Conservation (phyloP, 2,329 filamentous ascomycete species). For the Scedosporium minutisporum region DNA sequence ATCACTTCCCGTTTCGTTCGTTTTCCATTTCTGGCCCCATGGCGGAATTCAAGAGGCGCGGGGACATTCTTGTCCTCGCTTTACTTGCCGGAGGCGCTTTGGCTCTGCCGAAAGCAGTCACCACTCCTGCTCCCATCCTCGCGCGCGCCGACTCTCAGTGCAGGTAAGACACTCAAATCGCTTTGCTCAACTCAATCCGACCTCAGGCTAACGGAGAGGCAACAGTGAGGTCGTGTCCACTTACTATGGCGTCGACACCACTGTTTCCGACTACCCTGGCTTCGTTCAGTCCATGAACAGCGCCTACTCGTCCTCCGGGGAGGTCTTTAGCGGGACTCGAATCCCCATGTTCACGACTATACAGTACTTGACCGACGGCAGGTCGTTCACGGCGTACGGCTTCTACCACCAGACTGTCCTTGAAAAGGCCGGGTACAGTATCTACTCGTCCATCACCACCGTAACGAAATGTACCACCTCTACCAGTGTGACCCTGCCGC, state of each 20-base stretch:
- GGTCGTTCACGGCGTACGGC: constrained; percentile 13
- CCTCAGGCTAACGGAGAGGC: background rate
- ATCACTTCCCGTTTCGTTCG: background rate
- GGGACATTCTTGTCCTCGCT: background rate
- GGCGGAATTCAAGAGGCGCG: background rate
- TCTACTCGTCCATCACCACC: constrained; percentile 10
- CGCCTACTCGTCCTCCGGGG: constrained; percentile 13
- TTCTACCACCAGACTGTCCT: constrained; percentile 14
- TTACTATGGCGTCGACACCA: constrained; percentile 14
- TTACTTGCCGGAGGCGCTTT: constrained; percentile 4
- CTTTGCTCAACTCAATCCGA: too few relatives aligned
- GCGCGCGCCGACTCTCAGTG: constrained; percentile 1
- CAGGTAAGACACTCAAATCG: background rate
- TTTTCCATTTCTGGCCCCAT: background rate
- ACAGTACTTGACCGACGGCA: constrained; percentile 9
- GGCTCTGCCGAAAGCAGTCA: constrained; percentile 9
- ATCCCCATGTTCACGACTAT: constrained; percentile 13
- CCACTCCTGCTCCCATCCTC: constrained; percentile 14
- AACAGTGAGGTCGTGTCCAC: constrained; percentile 10
- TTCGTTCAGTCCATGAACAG: constrained; percentile 14
- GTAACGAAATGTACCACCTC: constrained; percentile 8
- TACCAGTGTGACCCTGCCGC: constrained; percentile 9
- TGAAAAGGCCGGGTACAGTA: constrained; percentile 12
- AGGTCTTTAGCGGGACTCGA: constrained; percentile 11
- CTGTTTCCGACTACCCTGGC: constrained; percentile 11